A percentile compares a stretch with the other conserved stretches of the same genome.
Evolutionary conservation across 768 basidiomycete species (phyloP).

Genomic region (Tylopilus intermedius): DNA sequence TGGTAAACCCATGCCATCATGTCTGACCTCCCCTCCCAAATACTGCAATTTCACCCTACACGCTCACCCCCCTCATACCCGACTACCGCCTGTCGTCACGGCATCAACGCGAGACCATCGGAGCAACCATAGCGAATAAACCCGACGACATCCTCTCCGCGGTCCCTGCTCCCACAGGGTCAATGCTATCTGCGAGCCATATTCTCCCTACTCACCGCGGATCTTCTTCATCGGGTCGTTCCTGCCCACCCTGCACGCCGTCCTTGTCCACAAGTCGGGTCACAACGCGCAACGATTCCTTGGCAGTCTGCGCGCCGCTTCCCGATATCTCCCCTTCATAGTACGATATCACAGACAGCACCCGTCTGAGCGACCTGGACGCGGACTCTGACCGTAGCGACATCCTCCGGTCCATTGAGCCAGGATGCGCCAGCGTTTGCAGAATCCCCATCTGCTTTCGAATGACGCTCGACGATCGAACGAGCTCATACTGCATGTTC

Average conservation of each 20-base stretch:
- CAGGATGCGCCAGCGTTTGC: conserved; percentile 32
- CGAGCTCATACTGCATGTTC: conserved; percentile 55
- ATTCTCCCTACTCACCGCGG: conserved; percentile 41
- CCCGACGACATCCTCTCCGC: conserved; percentile 46
- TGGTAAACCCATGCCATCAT: conserved; percentile 11
- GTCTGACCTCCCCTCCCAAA: conserved; percentile 17
- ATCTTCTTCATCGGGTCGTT: conserved; percentile 31
- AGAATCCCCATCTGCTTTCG: conserved; percentile 45
- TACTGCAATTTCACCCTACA: conserved; percentile 25
- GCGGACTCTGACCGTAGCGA: conserved; percentile 31
- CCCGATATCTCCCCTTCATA: conserved; percentile 50
- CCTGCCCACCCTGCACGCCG: conserved; percentile 44
- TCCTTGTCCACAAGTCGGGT: conserved; percentile 57
- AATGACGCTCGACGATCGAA: conserved; percentile 48
- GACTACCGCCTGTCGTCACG: conserved; percentile 24
- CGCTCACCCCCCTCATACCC: not conserved
- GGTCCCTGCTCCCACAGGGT: conserved; percentile 32
- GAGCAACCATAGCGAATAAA: conserved; percentile 52
- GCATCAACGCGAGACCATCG: conserved; percentile 55
- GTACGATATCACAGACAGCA: conserved; percentile 43
- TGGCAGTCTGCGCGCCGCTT: conserved; percentile 44
- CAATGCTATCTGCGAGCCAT: conserved; percentile 9
- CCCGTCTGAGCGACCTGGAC: conserved; percentile 37
- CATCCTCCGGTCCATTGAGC: conserved; percentile 25
- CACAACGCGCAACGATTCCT: conserved; percentile 53